phyloP scores from a whole-genome alignment of 208 protist species.

The Trypanosoma mega region DNA sequence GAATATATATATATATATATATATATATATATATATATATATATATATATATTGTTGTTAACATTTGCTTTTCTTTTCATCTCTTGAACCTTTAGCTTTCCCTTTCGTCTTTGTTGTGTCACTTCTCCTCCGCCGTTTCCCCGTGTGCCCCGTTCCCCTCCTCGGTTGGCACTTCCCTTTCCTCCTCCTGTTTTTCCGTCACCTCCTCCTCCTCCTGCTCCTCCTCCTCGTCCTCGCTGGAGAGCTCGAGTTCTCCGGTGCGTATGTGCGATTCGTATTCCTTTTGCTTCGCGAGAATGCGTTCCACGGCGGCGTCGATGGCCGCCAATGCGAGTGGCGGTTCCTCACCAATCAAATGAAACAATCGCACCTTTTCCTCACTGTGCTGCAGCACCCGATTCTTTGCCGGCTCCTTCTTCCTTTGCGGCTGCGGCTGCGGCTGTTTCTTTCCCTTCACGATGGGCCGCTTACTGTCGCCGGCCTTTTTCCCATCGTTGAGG shows the following conservation, averaged over 20 bases:
- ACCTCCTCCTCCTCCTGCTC: conserved; percentile 29
- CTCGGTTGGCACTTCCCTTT: not conserved
- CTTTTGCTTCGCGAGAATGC: conserved; percentile 39
- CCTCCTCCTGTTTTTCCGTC: conserved; percentile 8
- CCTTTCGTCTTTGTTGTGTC: not conserved
- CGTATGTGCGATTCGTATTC: conserved; percentile 60
- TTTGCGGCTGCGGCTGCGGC: conserved; percentile 22
- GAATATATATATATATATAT: no score
- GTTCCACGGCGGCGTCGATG: conserved; percentile 44
- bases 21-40: no score
- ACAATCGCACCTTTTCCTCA: conserved; percentile 67
- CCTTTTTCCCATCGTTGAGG: conserved; percentile 68
- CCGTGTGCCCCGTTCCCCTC: not conserved
- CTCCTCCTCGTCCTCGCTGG: conserved; percentile 69
- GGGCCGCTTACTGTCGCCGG: conserved; percentile 25
- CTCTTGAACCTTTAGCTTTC: not conserved
- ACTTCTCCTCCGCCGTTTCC: conserved; percentile 12
- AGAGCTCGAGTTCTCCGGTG: conserved; percentile 50
- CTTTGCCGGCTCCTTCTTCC: conserved; percentile 5
- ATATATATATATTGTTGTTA: no score
- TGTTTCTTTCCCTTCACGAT: conserved; percentile 34
- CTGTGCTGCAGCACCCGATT: conserved; percentile 51
- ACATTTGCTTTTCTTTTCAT: not conserved
- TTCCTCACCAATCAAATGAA: conserved; percentile 55
- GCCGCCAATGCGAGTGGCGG: conserved; percentile 38